Base-by-base conservation (phyloP, 1,139 yeast species). In the Entelexis paramagnoliae region DNA sequence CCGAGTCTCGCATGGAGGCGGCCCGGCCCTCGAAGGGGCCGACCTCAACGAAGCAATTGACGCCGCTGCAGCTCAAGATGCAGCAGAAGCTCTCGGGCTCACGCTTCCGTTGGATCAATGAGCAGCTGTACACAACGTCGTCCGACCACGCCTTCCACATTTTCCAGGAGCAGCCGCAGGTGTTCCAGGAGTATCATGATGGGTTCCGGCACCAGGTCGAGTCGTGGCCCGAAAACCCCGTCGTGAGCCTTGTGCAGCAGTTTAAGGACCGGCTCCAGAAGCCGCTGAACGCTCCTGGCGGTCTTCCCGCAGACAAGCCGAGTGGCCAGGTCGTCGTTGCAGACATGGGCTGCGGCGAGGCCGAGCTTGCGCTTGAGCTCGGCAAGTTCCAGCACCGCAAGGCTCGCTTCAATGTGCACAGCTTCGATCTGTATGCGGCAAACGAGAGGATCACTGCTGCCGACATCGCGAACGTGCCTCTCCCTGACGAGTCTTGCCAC, bases 321-420 rank as follows among this genome's bases (percentile, higher is more conserved):
- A 64, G 62, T 29, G 69, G 70, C 19, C 70, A 69, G 40, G 81
- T 88, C 36, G 87, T 83, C 2, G 76, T 91, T 51, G 96, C 97
- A 0, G 98, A 91, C 69, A 88, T 91, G 96, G 98, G 98, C 13
- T 91, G 98, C 68, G 98, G 98, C 49, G 98, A 91, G 67, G 97
- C 97, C 0, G 84, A 83, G 62, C 73, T 91, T 44, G 81, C 96
- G 1, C 67, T 75, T 36, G 84, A 86, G 58, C 74, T 87, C 39
- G 69, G 72, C 45, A 72, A 75, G 20, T 77, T 68, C 51, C 65
- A 68, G 52, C 64, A 67, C 14, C 65, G 59, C 53, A 64, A 54
- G 55, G 67, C 67, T 16, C 66, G 58, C 52, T 67, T 88, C 55
- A 72, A 76, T 49, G 85, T 88, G 14, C 93, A 88, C 68, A 83